A percentile compares a stretch with the other conserved stretches of the same genome.
Conservation (phyloP, 176 grass and related monocot species). For the Ananas comosus region DNA sequence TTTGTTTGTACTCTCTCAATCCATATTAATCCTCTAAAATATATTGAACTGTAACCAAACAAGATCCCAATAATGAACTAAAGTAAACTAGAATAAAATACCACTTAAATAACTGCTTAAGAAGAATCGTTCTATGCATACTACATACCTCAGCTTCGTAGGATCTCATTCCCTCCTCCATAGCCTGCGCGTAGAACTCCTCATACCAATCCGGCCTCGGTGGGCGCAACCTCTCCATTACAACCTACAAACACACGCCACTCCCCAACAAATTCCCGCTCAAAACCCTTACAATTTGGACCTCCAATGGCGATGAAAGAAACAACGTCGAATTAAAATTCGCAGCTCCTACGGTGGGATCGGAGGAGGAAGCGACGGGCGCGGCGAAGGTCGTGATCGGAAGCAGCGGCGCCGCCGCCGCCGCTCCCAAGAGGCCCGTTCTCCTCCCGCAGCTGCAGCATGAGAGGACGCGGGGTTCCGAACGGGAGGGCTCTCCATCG, state of each 20-base stretch:
- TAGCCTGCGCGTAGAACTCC: slow-evolving; percentile 42
- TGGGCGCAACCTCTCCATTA: slow-evolving; percentile 54
- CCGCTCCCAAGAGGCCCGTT: slow-evolving; percentile 28
- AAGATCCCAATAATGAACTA: neutral
- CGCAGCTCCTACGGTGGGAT: slow-evolving; percentile 34
- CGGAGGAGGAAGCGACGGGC: slow-evolving; percentile 24
- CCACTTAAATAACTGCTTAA: neutral
- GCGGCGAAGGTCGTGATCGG: slow-evolving; percentile 12
- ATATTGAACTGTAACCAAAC: no score
- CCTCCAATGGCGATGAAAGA: neutral
- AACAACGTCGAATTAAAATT: neutral
- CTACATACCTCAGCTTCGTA: slow-evolving; percentile 70
- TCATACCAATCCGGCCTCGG: slow-evolving; percentile 64
- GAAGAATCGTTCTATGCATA: neutral
- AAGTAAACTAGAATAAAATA: neutral
- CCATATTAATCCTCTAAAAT: no score
- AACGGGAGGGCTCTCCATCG: neutral
- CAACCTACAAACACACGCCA: slow-evolving; percentile 24
- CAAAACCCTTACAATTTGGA: neutral
- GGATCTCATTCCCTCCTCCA: slow-evolving; percentile 43
- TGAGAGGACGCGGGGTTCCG: neutral
- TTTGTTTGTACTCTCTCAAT: no score
- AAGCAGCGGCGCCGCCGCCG: slow-evolving; percentile 27
- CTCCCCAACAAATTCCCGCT: neutral
- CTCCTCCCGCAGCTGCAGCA: slow-evolving; percentile 37